phyloP scores from a whole-genome alignment of 148 eudicot species.

The Vaccinium vitisidaea region DNA sequence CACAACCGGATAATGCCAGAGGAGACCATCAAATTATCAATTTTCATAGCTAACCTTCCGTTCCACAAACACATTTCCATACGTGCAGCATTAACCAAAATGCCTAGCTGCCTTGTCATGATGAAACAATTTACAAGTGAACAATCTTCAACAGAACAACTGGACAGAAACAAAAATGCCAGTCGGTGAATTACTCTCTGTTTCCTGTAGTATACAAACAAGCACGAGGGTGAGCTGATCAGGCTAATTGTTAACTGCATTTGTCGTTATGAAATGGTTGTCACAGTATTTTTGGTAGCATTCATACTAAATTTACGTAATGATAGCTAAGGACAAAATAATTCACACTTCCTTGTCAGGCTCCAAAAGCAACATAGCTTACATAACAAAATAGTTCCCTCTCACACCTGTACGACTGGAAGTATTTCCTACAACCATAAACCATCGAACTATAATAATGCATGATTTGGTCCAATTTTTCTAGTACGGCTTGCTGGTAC shows the following conservation, averaged over 20 bases:
- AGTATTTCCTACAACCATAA: background rate
- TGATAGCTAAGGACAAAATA: background rate
- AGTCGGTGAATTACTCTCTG: background rate
- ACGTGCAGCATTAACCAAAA: background rate
- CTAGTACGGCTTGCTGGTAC: background rate
- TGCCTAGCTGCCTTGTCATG: background rate
- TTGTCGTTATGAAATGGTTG: background rate
- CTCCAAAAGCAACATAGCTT: background rate
- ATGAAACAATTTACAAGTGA: conserved; percentile 7
- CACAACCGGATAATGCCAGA: conserved; percentile 1
- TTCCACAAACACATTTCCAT: background rate
- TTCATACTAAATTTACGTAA: background rate
- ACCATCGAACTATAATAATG: background rate
- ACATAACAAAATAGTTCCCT: background rate
- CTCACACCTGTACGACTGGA: background rate
- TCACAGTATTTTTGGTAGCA: background rate
- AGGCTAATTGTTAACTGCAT: background rate
- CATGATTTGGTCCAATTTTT: background rate
- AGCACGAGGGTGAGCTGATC: background rate
- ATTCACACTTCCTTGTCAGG: background rate
- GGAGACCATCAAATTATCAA: background rate
- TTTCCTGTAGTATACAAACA: conserved; percentile 2
- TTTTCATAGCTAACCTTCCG: background rate
- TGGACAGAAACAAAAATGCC: background rate
- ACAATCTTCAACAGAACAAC: background rate